Conservation (phyloP, 768 basidiomycete species). For the Phaeotremella skinneri region DNA sequence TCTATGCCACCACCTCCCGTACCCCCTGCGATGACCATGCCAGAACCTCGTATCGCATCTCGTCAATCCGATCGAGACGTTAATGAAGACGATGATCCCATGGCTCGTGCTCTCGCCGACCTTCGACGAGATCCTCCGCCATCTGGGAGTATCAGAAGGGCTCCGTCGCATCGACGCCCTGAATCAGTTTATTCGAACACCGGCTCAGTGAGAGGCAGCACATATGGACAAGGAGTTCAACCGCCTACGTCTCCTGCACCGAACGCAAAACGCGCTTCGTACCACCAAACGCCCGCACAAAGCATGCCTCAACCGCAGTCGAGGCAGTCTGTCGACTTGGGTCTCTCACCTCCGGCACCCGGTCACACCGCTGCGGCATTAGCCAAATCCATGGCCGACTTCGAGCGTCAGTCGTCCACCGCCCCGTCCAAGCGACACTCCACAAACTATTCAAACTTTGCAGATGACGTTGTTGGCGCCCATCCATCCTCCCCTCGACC, state of each 20-base stretch:
- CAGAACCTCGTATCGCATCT: constrained; percentile 39
- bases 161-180: constrained; percentile 44
- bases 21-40: constrained; percentile 40
- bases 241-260: constrained; percentile 41
- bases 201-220: constrained; percentile 29
- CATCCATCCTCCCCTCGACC: constrained; percentile 70
- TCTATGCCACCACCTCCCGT: constrained; percentile 41
- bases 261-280: constrained; percentile 26
- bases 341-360: constrained; percentile 45
- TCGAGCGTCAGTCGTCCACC: constrained; percentile 47
- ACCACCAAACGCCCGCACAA: constrained; percentile 26
- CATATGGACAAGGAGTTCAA: constrained; percentile 23
- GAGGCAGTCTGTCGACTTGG: constrained; percentile 33
- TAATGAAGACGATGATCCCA: constrained; percentile 53
- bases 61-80: constrained; percentile 33
- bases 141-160: constrained; percentile 42
- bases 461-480: constrained; percentile 72
- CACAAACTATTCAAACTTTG: constrained; percentile 70
- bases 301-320: constrained; percentile 12
- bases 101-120: constrained; percentile 53
- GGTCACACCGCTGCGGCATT: constrained; percentile 52
- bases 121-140: constrained; percentile 50
- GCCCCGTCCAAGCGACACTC: constrained; percentile 30
- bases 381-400: constrained; percentile 51
- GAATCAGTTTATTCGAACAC: constrained; percentile 38